These are phyloP conservation scores for Emergomyces africanus DNA, from an alignment of 2,329 filamentous ascomycete species.

Conservation along the genomic window DNA sequence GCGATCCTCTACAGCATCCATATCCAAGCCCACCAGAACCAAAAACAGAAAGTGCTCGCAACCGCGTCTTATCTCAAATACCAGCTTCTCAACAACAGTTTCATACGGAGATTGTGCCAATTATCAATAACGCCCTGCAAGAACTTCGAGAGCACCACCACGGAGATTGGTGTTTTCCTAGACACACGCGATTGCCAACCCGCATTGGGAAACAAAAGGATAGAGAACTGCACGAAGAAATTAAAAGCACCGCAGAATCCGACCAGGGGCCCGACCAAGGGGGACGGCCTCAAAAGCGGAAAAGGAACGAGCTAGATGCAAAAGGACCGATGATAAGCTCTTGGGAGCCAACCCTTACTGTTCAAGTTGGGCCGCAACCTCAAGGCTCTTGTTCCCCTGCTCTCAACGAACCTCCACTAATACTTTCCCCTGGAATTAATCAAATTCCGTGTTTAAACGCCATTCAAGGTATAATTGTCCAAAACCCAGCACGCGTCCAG, in stretches of 20 bases:
- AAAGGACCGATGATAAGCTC: not conserved
- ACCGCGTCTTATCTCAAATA: slow-evolving; percentile 26
- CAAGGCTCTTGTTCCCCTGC: not conserved
- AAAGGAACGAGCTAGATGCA: not conserved
- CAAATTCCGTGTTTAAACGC: slow-evolving; percentile 16
- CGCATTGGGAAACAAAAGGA: not conserved
- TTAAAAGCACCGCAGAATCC: not conserved
- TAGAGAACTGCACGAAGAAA: not conserved
- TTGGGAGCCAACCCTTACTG: not conserved
- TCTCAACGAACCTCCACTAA: slow-evolving; percentile 16
- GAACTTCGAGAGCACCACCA: slow-evolving; percentile 17
- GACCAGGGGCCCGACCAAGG: too few species aligned
- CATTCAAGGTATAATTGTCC: slow-evolving; percentile 15
- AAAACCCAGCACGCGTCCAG: slow-evolving; percentile 18
- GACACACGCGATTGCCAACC: slow-evolving; percentile 5
- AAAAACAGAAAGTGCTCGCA: slow-evolving; percentile 34
- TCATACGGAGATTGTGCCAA: slow-evolving; percentile 13
- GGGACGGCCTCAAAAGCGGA: not conserved
- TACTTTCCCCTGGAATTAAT: slow-evolving; percentile 23
- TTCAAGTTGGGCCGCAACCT: not conserved
- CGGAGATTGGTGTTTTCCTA: slow-evolving; percentile 23
- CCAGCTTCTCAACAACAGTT: slow-evolving; percentile 20
- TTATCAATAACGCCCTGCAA: slow-evolving; percentile 28
- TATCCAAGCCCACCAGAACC: slow-evolving; percentile 39
- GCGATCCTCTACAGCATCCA: slow-evolving; percentile 31